These are phyloP conservation scores for Debaryomyces sp. DNA, from an alignment of 1,139 yeast genomes.

Conservation along the genomic window DNA sequence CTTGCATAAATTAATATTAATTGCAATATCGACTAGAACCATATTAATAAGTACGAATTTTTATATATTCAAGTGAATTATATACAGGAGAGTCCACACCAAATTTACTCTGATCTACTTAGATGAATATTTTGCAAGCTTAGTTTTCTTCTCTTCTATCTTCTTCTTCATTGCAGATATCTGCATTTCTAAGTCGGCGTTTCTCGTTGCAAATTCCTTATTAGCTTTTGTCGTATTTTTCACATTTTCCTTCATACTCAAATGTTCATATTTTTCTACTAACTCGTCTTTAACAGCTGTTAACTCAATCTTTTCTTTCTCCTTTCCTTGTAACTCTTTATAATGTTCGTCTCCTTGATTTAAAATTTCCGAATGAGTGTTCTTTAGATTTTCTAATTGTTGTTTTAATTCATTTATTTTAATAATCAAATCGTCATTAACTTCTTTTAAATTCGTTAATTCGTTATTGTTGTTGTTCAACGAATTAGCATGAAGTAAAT, in stretches of 20 bases:
- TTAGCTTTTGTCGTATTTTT: slow-evolving; percentile 50
- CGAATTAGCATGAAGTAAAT: slow-evolving; percentile 44
- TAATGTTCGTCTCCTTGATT: slow-evolving; percentile 37
- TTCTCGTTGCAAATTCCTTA: slow-evolving; percentile 41
- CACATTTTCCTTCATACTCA: slow-evolving; percentile 50
- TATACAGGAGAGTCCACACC: not conserved
- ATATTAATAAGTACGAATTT: not conserved
- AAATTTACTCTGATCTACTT: not conserved
- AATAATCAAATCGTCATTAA: slow-evolving; percentile 35
- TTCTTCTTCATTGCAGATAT: slow-evolving; percentile 25
- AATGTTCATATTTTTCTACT: slow-evolving; percentile 34
- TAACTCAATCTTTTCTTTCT: slow-evolving; percentile 24
- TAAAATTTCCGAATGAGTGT: slow-evolving; percentile 43
- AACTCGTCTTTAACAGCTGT: slow-evolving; percentile 21
- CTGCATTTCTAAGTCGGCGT: slow-evolving; percentile 39
- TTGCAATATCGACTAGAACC: not conserved
- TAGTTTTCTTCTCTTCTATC: slow-evolving; percentile 23
- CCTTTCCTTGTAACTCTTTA: slow-evolving; percentile 27
- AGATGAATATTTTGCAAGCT: slow-evolving; percentile 13
- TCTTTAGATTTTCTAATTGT: slow-evolving; percentile 34
- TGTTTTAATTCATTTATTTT: slow-evolving; percentile 31
- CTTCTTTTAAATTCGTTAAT: slow-evolving; percentile 40
- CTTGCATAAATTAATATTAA: not conserved
- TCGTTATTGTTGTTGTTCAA: slow-evolving; percentile 44
- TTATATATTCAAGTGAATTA: not conserved